Percentiles rank a stretch among this genome's conserved stretches.
phyloP scores from a whole-genome alignment of 352 stramenopile species.

The Thraustotheca clavata region DNA sequence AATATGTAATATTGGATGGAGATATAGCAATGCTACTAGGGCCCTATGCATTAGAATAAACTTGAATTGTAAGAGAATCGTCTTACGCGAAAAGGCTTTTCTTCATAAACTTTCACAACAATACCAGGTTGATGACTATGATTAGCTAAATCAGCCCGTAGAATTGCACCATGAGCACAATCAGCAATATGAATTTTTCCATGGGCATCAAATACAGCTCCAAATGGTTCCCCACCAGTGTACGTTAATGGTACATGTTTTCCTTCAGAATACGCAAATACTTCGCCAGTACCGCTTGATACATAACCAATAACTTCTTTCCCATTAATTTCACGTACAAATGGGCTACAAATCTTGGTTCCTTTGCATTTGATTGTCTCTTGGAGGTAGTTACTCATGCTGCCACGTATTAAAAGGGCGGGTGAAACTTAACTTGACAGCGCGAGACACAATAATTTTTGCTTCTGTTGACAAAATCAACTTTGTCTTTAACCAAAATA shows the following conservation, averaged over 20 bases:
- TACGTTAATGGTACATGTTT: slow-evolving; percentile 45
- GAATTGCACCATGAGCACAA: slow-evolving; percentile 56
- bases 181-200: slow-evolving; percentile 63
- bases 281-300: slow-evolving; percentile 54
- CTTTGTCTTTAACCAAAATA: no score
- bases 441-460: no score
- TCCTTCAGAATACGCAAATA: slow-evolving; percentile 40
- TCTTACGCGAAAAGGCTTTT: slow-evolving; percentile 43
- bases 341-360: slow-evolving; percentile 68
- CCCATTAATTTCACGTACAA: slow-evolving; percentile 28
- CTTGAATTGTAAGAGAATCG: background rate
- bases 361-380: slow-evolving; percentile 49
- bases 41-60: slow-evolving; percentile 21
- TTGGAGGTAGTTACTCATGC: slow-evolving; percentile 11
- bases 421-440: no score
- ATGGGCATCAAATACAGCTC: slow-evolving; percentile 50
- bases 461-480: no score
- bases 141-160: slow-evolving; percentile 47
- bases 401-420: no score
- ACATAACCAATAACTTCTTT: slow-evolving; percentile 53
- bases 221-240: slow-evolving; percentile 58
- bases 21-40: slow-evolving; percentile 60
- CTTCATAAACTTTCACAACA: slow-evolving; percentile 80
- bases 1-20: slow-evolving; percentile 47
- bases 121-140: slow-evolving; percentile 40